Percentiles rank a stretch among this genome's conserved stretches.
These are phyloP conservation scores for Fusarium sp. DNA, from an alignment of 2,329 filamentous ascomycete genomes.

Conservation along the genomic window DNA sequence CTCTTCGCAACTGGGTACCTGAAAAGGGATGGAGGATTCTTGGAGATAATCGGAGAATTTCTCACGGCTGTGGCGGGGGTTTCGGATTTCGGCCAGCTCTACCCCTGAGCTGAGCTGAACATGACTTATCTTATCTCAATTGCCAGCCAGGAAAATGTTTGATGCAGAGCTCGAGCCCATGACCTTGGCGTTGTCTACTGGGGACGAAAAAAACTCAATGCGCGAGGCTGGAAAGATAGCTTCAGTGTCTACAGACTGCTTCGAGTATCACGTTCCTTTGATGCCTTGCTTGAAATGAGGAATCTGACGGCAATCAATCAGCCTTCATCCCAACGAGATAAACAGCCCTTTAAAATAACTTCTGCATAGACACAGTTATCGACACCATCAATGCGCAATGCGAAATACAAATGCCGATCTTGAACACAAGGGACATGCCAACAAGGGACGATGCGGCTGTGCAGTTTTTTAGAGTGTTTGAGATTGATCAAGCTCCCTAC, in stretches of 20 bases:
- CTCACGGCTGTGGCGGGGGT: background rate
- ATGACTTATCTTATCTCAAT: conserved; percentile 2
- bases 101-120: background rate
- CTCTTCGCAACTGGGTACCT: background rate
- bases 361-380: background rate
- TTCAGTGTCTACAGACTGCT: background rate
- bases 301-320: background rate
- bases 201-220: background rate
- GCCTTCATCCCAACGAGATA: background rate
- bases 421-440: background rate
- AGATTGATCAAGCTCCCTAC: background rate
- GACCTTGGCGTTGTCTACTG: background rate
- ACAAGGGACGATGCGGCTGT: background rate
- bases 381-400: background rate
- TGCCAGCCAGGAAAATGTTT: background rate
- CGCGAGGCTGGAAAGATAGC: background rate
- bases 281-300: background rate
- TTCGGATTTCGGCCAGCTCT: background rate
- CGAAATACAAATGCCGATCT: background rate
- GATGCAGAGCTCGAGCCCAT: background rate
- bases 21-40: conserved; percentile 7
- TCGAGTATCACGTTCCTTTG: background rate
- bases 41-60: conserved; percentile 13
- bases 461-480: background rate
- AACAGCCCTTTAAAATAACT: background rate